Conservation (phyloP, 441 rosid genomes). For the Gossypium davidsonii region DNA sequence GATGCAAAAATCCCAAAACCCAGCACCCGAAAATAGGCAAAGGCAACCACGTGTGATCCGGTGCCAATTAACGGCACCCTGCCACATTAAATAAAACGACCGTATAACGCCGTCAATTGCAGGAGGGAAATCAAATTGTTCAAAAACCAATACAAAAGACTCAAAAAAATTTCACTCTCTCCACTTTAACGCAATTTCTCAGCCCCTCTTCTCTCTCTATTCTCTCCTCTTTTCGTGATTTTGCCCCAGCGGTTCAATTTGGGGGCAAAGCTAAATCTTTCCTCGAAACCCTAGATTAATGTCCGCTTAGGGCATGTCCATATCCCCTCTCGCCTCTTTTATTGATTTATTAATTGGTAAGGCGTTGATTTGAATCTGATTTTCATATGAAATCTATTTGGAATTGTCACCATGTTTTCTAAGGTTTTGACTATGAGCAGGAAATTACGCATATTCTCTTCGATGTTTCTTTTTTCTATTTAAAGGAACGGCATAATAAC, state of each 20-base stretch:
- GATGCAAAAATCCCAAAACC: neutral
- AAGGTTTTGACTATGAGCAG: neutral
- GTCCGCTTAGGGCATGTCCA: neutral
- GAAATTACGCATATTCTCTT: neutral
- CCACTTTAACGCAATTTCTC: conserved; percentile 20
- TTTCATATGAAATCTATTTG: neutral
- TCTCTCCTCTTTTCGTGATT: neutral
- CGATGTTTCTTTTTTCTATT: neutral
- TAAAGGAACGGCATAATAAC: neutral
- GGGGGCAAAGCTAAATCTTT: neutral
- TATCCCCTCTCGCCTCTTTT: neutral
- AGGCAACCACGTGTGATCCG: neutral
- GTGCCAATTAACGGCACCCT: neutral
- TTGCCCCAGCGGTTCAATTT: neutral
- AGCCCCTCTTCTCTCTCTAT: neutral
- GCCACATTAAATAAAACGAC: neutral
- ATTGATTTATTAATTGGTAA: neutral
- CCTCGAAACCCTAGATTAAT: neutral
- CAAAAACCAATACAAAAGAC: conserved; percentile 17
- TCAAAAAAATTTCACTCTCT: neutral
- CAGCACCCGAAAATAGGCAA: neutral
- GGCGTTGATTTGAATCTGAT: neutral
- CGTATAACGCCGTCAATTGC: conserved; percentile 26
- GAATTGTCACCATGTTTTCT: neutral
- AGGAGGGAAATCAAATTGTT: conserved; percentile 35